A percentile compares a stretch with the other conserved stretches of the same genome.
These are phyloP conservation scores for Oryza officinalis DNA, from an alignment of 176 grass and related monocot genomes.

Conservation along the genomic window DNA sequence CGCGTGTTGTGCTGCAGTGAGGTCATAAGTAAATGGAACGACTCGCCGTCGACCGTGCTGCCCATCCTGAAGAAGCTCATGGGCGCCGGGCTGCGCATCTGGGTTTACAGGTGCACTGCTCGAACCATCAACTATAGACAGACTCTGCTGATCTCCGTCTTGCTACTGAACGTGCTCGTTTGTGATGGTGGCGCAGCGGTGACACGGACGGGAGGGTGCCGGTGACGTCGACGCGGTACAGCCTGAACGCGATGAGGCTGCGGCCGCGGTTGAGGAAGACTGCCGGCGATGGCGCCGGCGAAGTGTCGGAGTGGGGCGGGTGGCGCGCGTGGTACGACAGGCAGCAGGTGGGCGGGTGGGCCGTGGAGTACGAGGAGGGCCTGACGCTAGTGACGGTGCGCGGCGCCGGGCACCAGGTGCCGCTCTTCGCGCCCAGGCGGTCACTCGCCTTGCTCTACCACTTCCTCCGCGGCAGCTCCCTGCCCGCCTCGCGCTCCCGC, in stretches of 20 bases:
- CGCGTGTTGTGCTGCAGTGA: conserved; percentile 43
- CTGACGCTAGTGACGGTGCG: conserved; percentile 78
- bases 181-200: conserved; percentile 47
- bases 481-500: conserved; percentile 43
- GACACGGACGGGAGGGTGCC: conserved; percentile 92
- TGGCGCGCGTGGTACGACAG: conserved; percentile 83
- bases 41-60: conserved; percentile 78
- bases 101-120: conserved; percentile 77
- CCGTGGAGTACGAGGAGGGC: conserved; percentile 84
- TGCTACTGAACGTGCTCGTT: neutral
- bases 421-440: conserved; percentile 65
- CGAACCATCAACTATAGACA: neutral
- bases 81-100: conserved; percentile 68
- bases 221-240: conserved; percentile 89
- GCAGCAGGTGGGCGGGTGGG: conserved; percentile 85
- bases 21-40: conserved; percentile 80
- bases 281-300: neutral
- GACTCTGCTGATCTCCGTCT: neutral
- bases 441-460: conserved; percentile 72
- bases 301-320: conserved; percentile 35
- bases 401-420: conserved; percentile 93
- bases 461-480: conserved; percentile 60
- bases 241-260: conserved; percentile 72
- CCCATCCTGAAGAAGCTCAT: conserved; percentile 86
- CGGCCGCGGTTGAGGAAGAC: conserved; percentile 35